Percentiles rank a stretch among this genome's conserved stretches.
These are phyloP conservation scores for Zoysia pacifica DNA, from an alignment of 176 grass and related monocot species.

Conservation along the genomic window DNA sequence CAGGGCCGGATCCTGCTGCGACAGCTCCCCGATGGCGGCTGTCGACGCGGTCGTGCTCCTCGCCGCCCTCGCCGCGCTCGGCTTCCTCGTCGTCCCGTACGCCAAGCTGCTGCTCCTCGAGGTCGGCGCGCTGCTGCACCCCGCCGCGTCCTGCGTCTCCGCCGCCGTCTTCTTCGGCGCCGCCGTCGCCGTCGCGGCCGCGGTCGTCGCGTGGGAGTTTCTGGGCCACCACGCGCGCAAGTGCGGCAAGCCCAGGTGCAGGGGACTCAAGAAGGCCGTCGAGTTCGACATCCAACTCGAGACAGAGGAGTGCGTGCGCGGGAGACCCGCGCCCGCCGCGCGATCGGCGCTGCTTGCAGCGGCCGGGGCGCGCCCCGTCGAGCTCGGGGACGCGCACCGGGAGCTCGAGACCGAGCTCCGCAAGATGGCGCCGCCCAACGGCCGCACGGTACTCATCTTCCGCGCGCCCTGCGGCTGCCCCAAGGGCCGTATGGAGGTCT, in stretches of 20 bases:
- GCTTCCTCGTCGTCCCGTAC: slow-evolving; percentile 67
- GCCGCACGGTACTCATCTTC: slow-evolving; percentile 88
- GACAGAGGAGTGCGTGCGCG: slow-evolving; percentile 88
- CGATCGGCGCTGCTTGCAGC: slow-evolving; percentile 62
- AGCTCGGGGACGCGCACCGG: slow-evolving; percentile 65
- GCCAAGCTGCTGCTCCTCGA: slow-evolving; percentile 40
- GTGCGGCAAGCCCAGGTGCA: slow-evolving; percentile 84
- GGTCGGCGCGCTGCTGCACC: slow-evolving; percentile 49
- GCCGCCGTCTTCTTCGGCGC: slow-evolving; percentile 53
- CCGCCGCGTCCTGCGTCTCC: slow-evolving; percentile 47
- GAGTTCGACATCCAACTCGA: slow-evolving; percentile 96
- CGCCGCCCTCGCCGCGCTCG: slow-evolving; percentile 65
- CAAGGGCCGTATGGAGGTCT: slow-evolving; percentile 90
- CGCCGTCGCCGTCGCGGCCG: slow-evolving; percentile 36
- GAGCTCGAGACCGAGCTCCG: slow-evolving; percentile 90
- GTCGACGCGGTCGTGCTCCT: slow-evolving; percentile 74
- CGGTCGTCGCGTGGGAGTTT: slow-evolving; percentile 56
- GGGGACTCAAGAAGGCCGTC: slow-evolving; percentile 77
- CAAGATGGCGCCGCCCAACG: slow-evolving; percentile 94
- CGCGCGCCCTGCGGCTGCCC: slow-evolving; percentile 75
- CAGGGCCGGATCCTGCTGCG: slow-evolving; percentile 45
- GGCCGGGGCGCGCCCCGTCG: slow-evolving; percentile 53
- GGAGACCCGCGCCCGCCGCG: slow-evolving; percentile 32
- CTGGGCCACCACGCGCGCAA: slow-evolving; percentile 75
- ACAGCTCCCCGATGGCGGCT: slow-evolving; percentile 63